Conservation (phyloP, 257 asterid genomes). For the Plantago ovata region DNA sequence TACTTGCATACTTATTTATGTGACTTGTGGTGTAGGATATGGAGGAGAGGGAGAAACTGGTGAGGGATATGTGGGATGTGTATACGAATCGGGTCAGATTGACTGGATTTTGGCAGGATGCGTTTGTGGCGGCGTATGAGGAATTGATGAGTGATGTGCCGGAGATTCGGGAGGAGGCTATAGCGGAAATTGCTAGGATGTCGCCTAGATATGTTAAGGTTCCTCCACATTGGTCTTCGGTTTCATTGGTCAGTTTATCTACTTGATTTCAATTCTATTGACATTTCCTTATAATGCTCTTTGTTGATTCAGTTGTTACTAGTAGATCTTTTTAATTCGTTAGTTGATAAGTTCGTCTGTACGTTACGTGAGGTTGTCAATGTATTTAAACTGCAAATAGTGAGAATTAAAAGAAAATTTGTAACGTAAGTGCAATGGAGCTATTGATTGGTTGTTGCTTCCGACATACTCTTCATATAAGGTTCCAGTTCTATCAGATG, state of each 20-base stretch:
- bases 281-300: background rate
- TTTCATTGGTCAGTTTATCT: constrained; percentile 54
- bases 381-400: too few species aligned
- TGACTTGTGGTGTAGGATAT: constrained; percentile 49
- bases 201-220: constrained; percentile 51
- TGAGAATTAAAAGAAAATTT: too few species aligned
- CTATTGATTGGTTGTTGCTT: too few species aligned
- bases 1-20: too few species aligned
- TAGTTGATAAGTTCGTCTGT: too few species aligned
- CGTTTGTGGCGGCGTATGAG: constrained; percentile 88
- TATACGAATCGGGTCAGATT: constrained; percentile 64
- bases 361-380: too few species aligned
- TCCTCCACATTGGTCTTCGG: constrained; percentile 35
- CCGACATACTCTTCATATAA: too few species aligned
- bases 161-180: constrained; percentile 57
- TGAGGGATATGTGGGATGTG: constrained; percentile 94
- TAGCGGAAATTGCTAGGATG: constrained; percentile 88
- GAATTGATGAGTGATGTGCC: constrained; percentile 67
- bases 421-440: too few species aligned
- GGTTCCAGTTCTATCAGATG: too few species aligned
- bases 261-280: too few species aligned
- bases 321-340: too few species aligned
- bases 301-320: background rate
- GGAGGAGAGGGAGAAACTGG: constrained; percentile 95
- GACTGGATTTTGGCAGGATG: constrained; percentile 80